Conservation (phyloP, 1,284 basidiomycete species). For the Cryptococcus sp. region DNA sequence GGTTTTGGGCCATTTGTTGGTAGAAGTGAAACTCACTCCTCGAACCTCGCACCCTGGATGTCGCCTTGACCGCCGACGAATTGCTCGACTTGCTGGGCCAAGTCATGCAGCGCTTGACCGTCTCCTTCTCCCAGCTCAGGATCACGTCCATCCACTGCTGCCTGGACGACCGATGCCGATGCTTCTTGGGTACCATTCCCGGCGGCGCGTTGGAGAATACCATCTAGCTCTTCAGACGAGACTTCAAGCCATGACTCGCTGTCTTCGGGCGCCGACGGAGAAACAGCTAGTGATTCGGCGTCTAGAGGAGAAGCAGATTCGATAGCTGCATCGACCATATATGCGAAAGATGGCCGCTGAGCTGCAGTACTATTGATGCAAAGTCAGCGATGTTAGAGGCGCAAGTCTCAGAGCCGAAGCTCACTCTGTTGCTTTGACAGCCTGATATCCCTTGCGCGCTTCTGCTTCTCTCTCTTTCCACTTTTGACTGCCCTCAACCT, state of each 20-base stretch:
- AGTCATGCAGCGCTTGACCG: constrained; percentile 66
- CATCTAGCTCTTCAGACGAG: constrained; percentile 51
- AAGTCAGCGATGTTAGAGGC: neutral
- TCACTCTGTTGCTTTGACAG: constrained; percentile 66
- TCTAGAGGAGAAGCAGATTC: constrained; percentile 23
- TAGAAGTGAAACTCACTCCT: constrained; percentile 65
- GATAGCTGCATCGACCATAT: constrained; percentile 67
- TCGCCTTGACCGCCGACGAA: constrained; percentile 87
- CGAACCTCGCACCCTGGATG: constrained; percentile 79
- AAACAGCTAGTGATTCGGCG: constrained; percentile 13
- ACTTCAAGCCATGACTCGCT: constrained; percentile 49
- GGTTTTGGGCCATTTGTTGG: neutral
- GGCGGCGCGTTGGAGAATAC: constrained; percentile 40
- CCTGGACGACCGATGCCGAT: constrained; percentile 56
- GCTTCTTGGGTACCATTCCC: constrained; percentile 16
- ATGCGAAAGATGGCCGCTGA: constrained; percentile 70
- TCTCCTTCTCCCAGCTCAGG: constrained; percentile 58
- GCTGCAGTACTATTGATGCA: constrained; percentile 36
- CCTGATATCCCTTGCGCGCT: constrained; percentile 68
- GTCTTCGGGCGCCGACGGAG: constrained; percentile 34
- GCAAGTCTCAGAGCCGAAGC: constrained; percentile 37
- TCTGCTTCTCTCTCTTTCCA: constrained; percentile 74
- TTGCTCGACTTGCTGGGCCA: constrained; percentile 78
- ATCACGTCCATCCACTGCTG: too few species aligned
- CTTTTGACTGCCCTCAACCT: constrained; percentile 70